Evolutionary conservation across 108 stramenopile species (phyloP).

Genomic region (Bacterosira constricta): DNA sequence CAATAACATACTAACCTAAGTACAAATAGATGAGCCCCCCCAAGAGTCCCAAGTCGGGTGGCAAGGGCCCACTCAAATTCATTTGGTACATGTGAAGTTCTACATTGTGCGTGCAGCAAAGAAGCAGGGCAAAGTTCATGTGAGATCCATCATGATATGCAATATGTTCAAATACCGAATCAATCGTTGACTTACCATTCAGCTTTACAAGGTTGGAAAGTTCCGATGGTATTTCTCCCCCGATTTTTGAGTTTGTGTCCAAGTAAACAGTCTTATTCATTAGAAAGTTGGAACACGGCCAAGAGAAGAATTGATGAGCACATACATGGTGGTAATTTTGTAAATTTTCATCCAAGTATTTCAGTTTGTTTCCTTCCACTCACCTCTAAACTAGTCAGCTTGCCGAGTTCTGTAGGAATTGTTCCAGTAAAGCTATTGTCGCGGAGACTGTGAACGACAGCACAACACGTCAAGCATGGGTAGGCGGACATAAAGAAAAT

Average conservation of each 20-base stretch:
- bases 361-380: background rate
- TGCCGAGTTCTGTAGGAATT: constrained; percentile 41
- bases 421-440: constrained; percentile 33
- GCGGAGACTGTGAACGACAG: constrained; percentile 1
- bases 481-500: no score
- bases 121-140: background rate
- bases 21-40: constrained; percentile 35
- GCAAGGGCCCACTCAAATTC: constrained; percentile 63
- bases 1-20: constrained; percentile 9
- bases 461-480: no score
- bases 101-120: background rate
- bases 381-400: constrained; percentile 21
- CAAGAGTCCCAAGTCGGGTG: constrained; percentile 59
- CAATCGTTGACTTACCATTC: constrained; percentile 5
- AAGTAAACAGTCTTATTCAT: constrained; percentile 31
- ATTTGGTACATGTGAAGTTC: constrained; percentile 51
- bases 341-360: background rate
- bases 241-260: constrained; percentile 47
- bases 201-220: constrained; percentile 49
- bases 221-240: constrained; percentile 61
- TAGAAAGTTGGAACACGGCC: background rate
- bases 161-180: background rate
- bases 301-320: background rate
- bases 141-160: background rate
- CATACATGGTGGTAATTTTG: background rate